These are phyloP conservation scores for Wolfiporia cocos DNA, from an alignment of 1,284 basidiomycete species.

Conservation along the genomic window DNA sequence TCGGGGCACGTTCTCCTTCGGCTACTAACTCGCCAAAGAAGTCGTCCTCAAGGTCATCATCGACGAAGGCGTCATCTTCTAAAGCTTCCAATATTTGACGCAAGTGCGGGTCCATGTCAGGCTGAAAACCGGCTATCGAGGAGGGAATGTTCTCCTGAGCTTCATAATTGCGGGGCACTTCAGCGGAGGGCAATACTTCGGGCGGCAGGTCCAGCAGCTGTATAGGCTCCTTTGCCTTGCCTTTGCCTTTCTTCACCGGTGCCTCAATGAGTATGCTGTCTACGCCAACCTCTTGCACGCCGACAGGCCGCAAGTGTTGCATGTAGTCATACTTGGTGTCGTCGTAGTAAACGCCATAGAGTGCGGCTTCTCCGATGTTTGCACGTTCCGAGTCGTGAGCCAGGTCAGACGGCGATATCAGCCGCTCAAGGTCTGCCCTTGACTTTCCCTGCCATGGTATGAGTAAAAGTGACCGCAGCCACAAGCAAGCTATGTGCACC, in stretches of 20 bases:
- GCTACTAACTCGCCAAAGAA: slow-evolving; percentile 72
- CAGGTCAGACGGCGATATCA: slow-evolving; percentile 56
- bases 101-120: slow-evolving; percentile 95
- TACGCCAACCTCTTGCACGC: slow-evolving; percentile 68
- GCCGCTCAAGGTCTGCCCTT: slow-evolving; percentile 64
- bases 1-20: slow-evolving; percentile 60
- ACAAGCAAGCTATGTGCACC: slow-evolving; percentile 26
- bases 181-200: slow-evolving; percentile 71
- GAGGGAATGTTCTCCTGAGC: slow-evolving; percentile 71
- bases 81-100: slow-evolving; percentile 92
- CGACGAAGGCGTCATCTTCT: slow-evolving; percentile 93
- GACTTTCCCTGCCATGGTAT: slow-evolving; percentile 60
- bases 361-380: slow-evolving; percentile 81
- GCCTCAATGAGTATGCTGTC: slow-evolving; percentile 76
- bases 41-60: slow-evolving; percentile 64
- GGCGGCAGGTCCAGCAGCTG: slow-evolving; percentile 52
- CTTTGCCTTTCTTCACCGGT: slow-evolving; percentile 39
- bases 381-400: slow-evolving; percentile 35
- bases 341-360: slow-evolving; percentile 93
- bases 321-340: slow-evolving; percentile 99
- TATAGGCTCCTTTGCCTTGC: slow-evolving; percentile 28
- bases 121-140: slow-evolving; percentile 87
- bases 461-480: background rate
- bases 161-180: slow-evolving; percentile 73
- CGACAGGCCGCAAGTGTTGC: slow-evolving; percentile 86